Evolutionary conservation across 495 filamentous ascomycete genomes (phyloP).

Genomic region (Aspergillus hancockii): DNA sequence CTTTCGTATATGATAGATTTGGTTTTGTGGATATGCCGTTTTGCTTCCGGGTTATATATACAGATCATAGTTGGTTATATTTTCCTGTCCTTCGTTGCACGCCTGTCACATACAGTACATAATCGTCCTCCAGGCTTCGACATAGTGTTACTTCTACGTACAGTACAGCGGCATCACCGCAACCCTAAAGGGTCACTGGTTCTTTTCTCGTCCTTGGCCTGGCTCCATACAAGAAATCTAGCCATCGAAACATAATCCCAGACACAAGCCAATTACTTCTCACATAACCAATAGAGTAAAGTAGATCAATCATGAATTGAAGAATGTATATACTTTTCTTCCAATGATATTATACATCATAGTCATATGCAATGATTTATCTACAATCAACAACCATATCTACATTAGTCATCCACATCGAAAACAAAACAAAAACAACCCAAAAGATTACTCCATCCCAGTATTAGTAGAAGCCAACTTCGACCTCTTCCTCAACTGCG

Average conservation of each 20-base stretch:
- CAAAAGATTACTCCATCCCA: not conserved
- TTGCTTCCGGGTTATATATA: not conserved
- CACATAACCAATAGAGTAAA: not conserved
- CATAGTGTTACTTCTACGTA: too few species aligned
- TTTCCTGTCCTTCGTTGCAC: not conserved
- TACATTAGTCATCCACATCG: not conserved
- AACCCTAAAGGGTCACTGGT: not conserved
- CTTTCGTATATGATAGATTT: not conserved
- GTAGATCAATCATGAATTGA: not conserved
- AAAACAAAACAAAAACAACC: not conserved
- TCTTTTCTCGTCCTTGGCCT: not conserved
- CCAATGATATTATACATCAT: not conserved
- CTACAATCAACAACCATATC: not conserved
- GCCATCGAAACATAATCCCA: too few species aligned
- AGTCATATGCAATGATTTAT: not conserved
- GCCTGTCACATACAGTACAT: too few species aligned
- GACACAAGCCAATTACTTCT: not conserved
- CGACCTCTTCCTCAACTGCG: conserved; percentile 36
- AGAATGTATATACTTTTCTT: not conserved
- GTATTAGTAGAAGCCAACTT: conserved; percentile 23
- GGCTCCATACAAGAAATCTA: too few species aligned
- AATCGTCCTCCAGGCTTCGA: too few species aligned
- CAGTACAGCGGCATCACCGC: too few species aligned
- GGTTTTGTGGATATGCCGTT: too few species aligned
- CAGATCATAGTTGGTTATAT: not conserved